Base-by-base conservation (phyloP, 768 basidiomycete genomes). In the Trametes punicea region DNA sequence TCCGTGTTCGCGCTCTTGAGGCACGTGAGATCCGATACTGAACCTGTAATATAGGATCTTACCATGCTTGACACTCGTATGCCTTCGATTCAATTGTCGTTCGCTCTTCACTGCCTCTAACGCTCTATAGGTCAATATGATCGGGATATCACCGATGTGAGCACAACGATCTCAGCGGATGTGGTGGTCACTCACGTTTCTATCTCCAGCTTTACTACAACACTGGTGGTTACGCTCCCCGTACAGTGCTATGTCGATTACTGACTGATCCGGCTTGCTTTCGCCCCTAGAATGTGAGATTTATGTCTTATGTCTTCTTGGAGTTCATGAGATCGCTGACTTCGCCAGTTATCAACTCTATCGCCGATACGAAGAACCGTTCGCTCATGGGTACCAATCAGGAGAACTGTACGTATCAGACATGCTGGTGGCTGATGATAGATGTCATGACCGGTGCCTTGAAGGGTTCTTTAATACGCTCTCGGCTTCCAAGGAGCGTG, bases 21-120 rank as follows among this genome's bases (percentile, higher is more conserved):
- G n/a, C 2, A 16, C 10, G n/a, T 13, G 6, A 2, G 15, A 29
- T 13, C 4, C 18, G 48, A 13, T 34, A 18, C 18, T 13, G 16
- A 11, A 10, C 21, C n/a, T n/a, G n/a, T n/a, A n/a, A 3, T 16
- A 11, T 26, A 69, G 68, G 82, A 83, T 62, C 65, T 83, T 62
- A 78, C 81, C 9, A 81, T 85, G 81, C 72, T 85, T 15, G 83
- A 85, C 64, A 84, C 83, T 20, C 77, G 83, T 80, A 53, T 57
- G 73, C 64, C n/a, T 15, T 2, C 2, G n/a, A 29, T 31, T 55
- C 23, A 36, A 25, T 21, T 10, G 13, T 36, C 16, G 38, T 29
- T 11, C 39, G 7, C 4, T 15, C 9, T n/a, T 11, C n/a, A n/a
- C n/a, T 2, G 1, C 31, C 10, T 16, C 26, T 30, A 21, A 42